phyloP scores from a whole-genome alignment of 2,329 filamentous ascomycete species.

The Dothideomycetidae sp. region DNA sequence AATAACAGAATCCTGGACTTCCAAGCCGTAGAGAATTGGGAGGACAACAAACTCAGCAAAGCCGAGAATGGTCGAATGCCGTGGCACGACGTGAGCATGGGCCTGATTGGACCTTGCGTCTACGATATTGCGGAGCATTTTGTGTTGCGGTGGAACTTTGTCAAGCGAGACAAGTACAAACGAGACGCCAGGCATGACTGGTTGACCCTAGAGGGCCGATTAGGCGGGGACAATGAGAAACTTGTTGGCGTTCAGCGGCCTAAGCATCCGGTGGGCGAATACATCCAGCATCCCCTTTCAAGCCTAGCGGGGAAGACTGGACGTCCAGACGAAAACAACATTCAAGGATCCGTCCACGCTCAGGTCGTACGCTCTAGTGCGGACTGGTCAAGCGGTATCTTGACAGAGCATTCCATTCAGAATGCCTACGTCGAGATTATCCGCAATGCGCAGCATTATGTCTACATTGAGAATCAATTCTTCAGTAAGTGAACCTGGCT shows the following conservation, averaged over 20 bases:
- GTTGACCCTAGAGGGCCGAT: conserved; percentile 61
- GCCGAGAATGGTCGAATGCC: conserved; percentile 89
- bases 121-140: conserved; percentile 96
- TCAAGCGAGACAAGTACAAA: conserved; percentile 97
- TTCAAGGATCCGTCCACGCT: conserved; percentile 59
- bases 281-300: conserved; percentile 63
- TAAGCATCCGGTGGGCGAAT: conserved; percentile 77
- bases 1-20: conserved; percentile 97
- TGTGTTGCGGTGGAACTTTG: conserved; percentile 86
- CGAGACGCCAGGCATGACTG: conserved; percentile 71
- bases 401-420: conserved; percentile 72
- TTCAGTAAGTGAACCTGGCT: conserved; percentile 59
- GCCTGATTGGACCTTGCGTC: conserved; percentile 72
- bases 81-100: conserved; percentile 95
- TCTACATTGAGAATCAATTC: conserved; percentile 98
- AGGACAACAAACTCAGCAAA: conserved; percentile 82
- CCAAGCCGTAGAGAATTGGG: conserved; percentile 79
- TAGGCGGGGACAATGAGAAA: conserved; percentile 64
- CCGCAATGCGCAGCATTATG: conserved; percentile 72
- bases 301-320: conserved; percentile 52
- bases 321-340: conserved; percentile 27
- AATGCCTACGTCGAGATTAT: conserved; percentile 80
- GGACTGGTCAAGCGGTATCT: conserved; percentile 87
- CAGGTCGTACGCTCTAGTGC: conserved; percentile 81
- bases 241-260: conserved; percentile 78